A percentile compares a stretch with the other conserved stretches of the same genome.
phyloP scores from a whole-genome alignment of 2,329 filamentous ascomycete genomes.

The Diaporthe batatas region DNA sequence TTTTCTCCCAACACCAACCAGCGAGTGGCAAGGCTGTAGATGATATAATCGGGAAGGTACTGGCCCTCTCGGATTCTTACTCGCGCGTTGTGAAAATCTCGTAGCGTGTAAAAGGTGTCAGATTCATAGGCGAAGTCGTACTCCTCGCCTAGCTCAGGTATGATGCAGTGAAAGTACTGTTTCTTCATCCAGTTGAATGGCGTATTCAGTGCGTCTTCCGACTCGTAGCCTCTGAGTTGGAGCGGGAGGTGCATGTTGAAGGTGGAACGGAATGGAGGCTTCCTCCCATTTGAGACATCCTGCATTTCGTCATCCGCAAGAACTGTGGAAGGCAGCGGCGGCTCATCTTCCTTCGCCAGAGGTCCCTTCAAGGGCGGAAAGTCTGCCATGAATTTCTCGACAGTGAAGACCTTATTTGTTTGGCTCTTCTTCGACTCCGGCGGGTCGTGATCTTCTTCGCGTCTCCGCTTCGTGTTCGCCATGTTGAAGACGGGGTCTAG shows the following conservation, averaged over 20 bases:
- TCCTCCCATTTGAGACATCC: background rate
- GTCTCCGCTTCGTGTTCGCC: background rate
- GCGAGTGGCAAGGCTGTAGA: conserved; percentile 4
- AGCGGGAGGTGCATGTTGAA: background rate
- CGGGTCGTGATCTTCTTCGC: background rate
- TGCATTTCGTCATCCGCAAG: background rate
- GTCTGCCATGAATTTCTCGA: background rate
- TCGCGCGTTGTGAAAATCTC: conserved; percentile 5
- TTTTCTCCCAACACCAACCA: background rate
- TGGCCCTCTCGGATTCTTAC: background rate
- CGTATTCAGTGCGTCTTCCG: too few species aligned
- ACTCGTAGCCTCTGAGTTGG: background rate
- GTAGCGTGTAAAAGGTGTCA: background rate
- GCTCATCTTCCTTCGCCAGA: background rate
- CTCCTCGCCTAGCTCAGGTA: conserved; percentile 7
- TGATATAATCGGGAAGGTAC: background rate
- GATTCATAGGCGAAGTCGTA: background rate
- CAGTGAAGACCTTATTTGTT: background rate
- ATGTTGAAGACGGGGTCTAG: background rate
- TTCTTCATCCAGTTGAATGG: background rate
- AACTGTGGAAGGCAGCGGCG: background rate
- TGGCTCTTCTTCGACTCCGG: background rate
- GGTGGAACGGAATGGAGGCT: background rate
- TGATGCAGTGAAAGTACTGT: conserved; percentile 3
- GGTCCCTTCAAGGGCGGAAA: background rate